Base-by-base conservation (phyloP, 768 basidiomycete species). In the Trichaptum fuscoviolaceum region DNA sequence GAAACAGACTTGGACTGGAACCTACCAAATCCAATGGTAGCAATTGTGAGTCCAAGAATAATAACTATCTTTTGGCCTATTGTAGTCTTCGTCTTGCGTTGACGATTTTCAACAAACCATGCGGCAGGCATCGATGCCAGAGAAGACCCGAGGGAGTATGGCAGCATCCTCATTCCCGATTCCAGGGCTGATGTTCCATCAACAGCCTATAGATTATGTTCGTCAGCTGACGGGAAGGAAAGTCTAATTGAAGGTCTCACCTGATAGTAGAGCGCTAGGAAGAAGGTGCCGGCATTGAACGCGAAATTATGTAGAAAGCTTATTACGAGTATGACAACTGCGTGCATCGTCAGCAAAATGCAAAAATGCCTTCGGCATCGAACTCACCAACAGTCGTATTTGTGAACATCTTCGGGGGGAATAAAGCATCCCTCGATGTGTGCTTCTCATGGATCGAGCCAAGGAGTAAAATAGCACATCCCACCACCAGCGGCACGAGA, bases 241-340 rank as follows among this genome's bases (percentile, higher is more conserved):
- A 52, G 64, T 34, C 20, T 35, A 42, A 42, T 27, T 23, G 1
- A 58, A 35, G 15, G 35, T 72, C 79, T 42, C 69, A 91, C 92
- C 83, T 95, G 92, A 76, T 85, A 93, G 75, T 87, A 94, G 25
- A 94, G 75, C 0, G 92, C 90, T 60, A 95, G 85, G 77, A 92
- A 95, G 77, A 91, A 95, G 6, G 92, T 94, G 62, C 91, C 92
- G 35, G 92, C 85, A 69, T 85, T 93, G 76, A 93, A 95, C 18
- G 87, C 87, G 68, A 93, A 83, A 73, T 92, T 92, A 75, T 94
- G 93, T 65, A 94, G 81, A 78, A 93, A 92, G 20, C 85, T 85
- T 67, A 91, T 81, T 20, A 86, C 63, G 35, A 94, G 84, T 60
- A 91, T 81, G 66, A 83, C 82, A 68, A 87, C 91, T 93, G 65